phyloP scores from a whole-genome alignment of 2,329 filamentous ascomycete genomes.

The Aspergillus sp. region DNA sequence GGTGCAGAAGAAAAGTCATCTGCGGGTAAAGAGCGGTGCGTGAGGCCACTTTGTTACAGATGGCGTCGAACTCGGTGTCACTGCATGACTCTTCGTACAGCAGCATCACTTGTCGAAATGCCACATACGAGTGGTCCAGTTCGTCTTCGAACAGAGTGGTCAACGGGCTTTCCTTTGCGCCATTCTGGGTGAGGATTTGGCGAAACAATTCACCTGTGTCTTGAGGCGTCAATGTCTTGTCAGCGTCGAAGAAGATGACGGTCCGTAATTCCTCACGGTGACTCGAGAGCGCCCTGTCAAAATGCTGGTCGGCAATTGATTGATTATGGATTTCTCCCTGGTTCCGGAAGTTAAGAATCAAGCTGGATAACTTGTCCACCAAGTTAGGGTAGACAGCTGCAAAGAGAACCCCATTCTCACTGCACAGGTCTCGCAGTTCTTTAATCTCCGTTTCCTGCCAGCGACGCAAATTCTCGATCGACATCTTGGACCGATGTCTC shows the following conservation, averaged over 20 bases:
- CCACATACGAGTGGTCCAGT: slow-evolving; percentile 52
- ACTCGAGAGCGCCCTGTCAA: slow-evolving; percentile 31
- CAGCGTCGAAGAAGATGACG: slow-evolving; percentile 58
- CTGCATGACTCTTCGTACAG: slow-evolving; percentile 51
- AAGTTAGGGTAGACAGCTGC: background rate
- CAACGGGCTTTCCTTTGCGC: slow-evolving; percentile 29
- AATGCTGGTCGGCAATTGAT: slow-evolving; percentile 18
- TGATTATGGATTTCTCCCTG: slow-evolving; percentile 45
- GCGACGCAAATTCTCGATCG: slow-evolving; percentile 32
- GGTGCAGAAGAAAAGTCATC: slow-evolving; percentile 46
- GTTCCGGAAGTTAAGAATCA: slow-evolving; percentile 33
- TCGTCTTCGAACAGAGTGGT: slow-evolving; percentile 49
- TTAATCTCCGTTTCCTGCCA: background rate
- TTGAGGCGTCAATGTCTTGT: slow-evolving; percentile 53
- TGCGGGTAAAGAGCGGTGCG: slow-evolving; percentile 49
- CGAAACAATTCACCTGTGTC: slow-evolving; percentile 19
- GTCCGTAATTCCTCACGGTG: slow-evolving; percentile 34
- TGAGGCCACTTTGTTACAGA: slow-evolving; percentile 49
- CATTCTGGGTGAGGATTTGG: slow-evolving; percentile 6
- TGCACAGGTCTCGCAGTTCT: background rate
- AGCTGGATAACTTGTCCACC: background rate
- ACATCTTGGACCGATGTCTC: slow-evolving; percentile 8
- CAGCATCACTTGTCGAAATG: slow-evolving; percentile 56
- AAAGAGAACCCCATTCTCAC: background rate
- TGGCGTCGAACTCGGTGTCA: slow-evolving; percentile 41